Base-by-base conservation (phyloP, 768 basidiomycete genomes). In the Boletus rubropictus region DNA sequence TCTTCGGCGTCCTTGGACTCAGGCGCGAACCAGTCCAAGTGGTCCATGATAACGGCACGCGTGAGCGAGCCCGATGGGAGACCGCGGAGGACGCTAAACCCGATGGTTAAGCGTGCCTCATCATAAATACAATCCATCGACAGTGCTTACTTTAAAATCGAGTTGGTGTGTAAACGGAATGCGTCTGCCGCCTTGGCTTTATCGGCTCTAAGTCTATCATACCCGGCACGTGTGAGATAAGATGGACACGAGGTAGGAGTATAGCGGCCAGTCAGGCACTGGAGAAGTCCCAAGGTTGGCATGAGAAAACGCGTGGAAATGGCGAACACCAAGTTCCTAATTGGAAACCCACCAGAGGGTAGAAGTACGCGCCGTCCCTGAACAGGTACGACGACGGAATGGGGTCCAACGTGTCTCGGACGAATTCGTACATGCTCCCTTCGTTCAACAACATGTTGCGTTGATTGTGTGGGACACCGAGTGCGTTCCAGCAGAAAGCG, bases 401-500 rank as follows among this genome's bases (percentile, higher is more conserved):
- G 6, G 78, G 77, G 38, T 80, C 73, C 35, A 80, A 53, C 4
- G 79, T 79, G 27, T 80, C 73, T 29, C 68, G 59, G 37, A 81
- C 70, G 47, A 76, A 80, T 17, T 77, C 75, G 47, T 73, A 80
- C 1, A 63, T 42, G 18, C 67, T 60, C 18, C 78, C 77, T 48
- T 79, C 78, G 7, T 76, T 61, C 21, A 82, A 55, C 44, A 85
- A 65, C 74, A 82, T 80, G 47, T 70, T 69, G 50, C 81, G 72
- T 66, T 87, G 84, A 56, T 84, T 83, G 52, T 73, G 66, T 4
- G 87, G 86, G 4, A 89, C 87, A 14, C 86, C 87, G 20, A 89
- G 67, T 0, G 86, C 85, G 56, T 86, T 85, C 87, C 87, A 89
- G 52, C 80, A 83, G 51, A 83, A 69, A 14, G 61, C 43, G 22